Base-by-base conservation (phyloP, 2,329 filamentous ascomycete species). In the Aspergillus tamarii region DNA sequence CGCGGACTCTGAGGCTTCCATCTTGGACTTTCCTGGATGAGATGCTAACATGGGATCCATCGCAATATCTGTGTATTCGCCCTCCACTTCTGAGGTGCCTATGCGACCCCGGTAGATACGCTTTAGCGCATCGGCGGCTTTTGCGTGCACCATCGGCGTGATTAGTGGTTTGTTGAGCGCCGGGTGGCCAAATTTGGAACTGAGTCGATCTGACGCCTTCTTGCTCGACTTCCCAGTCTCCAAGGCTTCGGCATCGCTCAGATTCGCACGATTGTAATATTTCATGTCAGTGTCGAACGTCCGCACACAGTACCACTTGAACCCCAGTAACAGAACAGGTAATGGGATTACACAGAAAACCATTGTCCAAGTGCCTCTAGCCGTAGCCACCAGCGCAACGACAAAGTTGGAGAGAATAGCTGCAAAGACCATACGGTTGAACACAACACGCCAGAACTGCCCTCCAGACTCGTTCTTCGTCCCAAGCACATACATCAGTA, bases 401-500 rank as follows among this genome's bases (percentile, higher is more conserved):
- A 97, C 85, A 11, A 92, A 76, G 70, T 97, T 93, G 41, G 92
- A 87, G 10, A 99, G 82, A 32, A 96, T 87, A 0, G 88, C 84
- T 32, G 88, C 92, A 71, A 97, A 94, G 28, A 98, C 81, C 76
- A 97, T 84, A n/a, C 95, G 91, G 78, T 99, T 99, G 84, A 93
- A 96, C 8, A 98, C 78, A 1, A 94, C 87, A 21, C 93, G 89
- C 95, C 95, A 99, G 75, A 93, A 97, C 76, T 91, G 87, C 57
- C 95, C 95, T 10, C 94, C 95, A 0, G 94, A 97, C 75, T 99
- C 95, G 32, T 91, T 97, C 82, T 98, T 99, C 54, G 95, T 99
- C 68, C 96, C 87, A 74, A 97, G 98, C 67, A 97, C 91, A 79
- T 99, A 97, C 69, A 98, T 85, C 45, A 98, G 81, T 53, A 97